Conservation (phyloP, 2,329 filamentous ascomycete species). For the Neofusicoccum sp. region DNA sequence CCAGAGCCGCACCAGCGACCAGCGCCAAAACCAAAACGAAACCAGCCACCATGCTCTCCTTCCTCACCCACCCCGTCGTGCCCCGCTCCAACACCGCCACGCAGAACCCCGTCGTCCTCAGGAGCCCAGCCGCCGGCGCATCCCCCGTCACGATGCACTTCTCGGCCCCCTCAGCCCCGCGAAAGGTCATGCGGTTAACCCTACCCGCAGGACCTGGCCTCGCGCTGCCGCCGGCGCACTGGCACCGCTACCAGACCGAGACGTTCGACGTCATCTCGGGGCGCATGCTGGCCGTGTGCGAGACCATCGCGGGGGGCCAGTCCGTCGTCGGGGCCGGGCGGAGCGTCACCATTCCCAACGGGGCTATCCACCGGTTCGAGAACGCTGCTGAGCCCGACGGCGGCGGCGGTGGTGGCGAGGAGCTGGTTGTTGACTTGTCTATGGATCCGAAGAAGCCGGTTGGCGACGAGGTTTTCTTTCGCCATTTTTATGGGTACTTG, state of each 20-base stretch:
- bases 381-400: background rate
- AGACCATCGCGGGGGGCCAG: background rate
- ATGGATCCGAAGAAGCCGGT: slow-evolving; percentile 12
- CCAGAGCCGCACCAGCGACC: background rate
- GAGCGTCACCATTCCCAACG: slow-evolving; percentile 10
- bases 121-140: slow-evolving; percentile 2
- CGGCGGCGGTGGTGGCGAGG: background rate
- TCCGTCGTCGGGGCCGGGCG: background rate
- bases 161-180: background rate
- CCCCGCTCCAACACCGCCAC: slow-evolving; percentile 7
- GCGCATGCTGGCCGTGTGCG: background rate
- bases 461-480: slow-evolving; percentile 15
- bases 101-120: slow-evolving; percentile 10
- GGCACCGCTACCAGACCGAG: slow-evolving; percentile 9
- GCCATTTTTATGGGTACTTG: slow-evolving; percentile 16
- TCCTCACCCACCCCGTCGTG: background rate
- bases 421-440: slow-evolving; percentile 9
- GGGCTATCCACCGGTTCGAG: slow-evolving; percentile 15
- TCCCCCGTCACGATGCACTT: slow-evolving; percentile 10
- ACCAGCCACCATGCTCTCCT: background rate
- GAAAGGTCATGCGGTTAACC: background rate
- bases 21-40: too few relatives aligned
- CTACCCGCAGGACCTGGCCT: background rate
- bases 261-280: slow-evolving; percentile 2
- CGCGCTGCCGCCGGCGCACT: slow-evolving; percentile 3